Evolutionary conservation across 805 yeast genomes (phyloP), one percentile per base, ranked within the genome.

Genomic region (Priceomyces carsonii): DNA sequence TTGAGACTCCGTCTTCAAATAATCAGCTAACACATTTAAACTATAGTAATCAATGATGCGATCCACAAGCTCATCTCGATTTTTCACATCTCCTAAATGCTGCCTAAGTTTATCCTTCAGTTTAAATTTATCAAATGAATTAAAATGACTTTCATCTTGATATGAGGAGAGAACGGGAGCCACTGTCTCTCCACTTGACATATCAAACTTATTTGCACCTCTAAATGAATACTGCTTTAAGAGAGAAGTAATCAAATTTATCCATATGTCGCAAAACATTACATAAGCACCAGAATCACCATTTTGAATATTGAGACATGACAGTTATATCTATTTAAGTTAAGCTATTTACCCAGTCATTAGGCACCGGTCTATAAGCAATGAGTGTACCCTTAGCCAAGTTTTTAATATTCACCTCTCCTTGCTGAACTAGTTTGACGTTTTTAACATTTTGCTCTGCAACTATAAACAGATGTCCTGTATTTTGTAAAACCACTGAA

Each of bases 81-180:
- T 28, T 34, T 22, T 40, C 32, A 33, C 48, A 48, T 9, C 28
- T 1, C 48, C 45, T 14, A 66, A 47, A 40, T 64, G 70, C 4
- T 32, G 30, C 22, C 68, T 40, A 8, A 40, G 34, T 2, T 47
- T 43, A 8, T 41, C 48, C 5, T 28, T 30, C 3, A 61, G 50
- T 7, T 54, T 60, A 26, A 66, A 67, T 36, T 66, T 65, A 22
- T 75, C 73, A 45, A 74, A 79, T 12, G 22, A 19, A 12, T 59
- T 44, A 38, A 80, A 82, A 2, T 71, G 62, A 0, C 61, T 59
- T 21, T 80, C 88, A 40, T 80, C 85, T 44, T 87, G 88, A 20
- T 75, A 72, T 0, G 95, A 80, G 1, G 95, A 85, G 4, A 89
- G 63, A 1, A 79, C 79, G 0, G 95, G 93, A 0, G 95, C 86